Evolutionary conservation across 306 rosid genomes (phyloP).

Genomic region (Cicer arietinum): DNA sequence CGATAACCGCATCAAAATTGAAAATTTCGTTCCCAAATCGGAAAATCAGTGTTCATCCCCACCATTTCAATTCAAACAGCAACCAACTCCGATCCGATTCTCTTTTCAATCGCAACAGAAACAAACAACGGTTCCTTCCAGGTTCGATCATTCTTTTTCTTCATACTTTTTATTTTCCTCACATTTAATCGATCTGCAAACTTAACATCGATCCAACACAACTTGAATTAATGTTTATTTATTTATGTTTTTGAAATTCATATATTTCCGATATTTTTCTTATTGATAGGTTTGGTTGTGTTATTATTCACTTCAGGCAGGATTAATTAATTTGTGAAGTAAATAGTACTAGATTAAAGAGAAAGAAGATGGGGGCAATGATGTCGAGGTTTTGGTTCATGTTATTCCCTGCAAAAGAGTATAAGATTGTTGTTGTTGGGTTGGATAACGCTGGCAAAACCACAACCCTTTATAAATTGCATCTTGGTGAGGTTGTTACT

Average conservation of each 20-base stretch:
- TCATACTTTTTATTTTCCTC: background rate
- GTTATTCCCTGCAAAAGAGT: conserved; percentile 92
- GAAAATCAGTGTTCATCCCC: background rate
- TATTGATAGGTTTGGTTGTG: conserved; percentile 21
- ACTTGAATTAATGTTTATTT: background rate
- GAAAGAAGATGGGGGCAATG: conserved; percentile 74
- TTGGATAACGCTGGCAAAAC: conserved; percentile 98
- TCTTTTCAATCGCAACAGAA: conserved; percentile 1
- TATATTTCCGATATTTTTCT: conserved; percentile 23
- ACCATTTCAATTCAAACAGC: conserved; percentile 29
- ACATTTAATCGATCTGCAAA: conserved; percentile 44
- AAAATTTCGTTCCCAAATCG: background rate
- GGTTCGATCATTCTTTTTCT: conserved; percentile 49
- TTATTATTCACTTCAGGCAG: conserved; percentile 37
- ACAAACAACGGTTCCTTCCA: conserved; percentile 8
- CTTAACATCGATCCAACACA: conserved; percentile 34
- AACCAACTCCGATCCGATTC: conserved; percentile 28
- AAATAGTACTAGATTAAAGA: background rate
- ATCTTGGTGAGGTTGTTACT: conserved; percentile 97
- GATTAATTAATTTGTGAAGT: conserved; percentile 12
- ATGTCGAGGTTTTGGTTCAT: conserved; percentile 87
- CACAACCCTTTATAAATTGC: conserved; percentile 93
- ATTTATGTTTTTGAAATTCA: conserved; percentile 9
- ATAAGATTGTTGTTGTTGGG: conserved; percentile 94
- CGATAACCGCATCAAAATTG: conserved; percentile 25